Evolutionary conservation across 2,329 filamentous ascomycete genomes (phyloP).

Genomic region (Aspergillus melleus): DNA sequence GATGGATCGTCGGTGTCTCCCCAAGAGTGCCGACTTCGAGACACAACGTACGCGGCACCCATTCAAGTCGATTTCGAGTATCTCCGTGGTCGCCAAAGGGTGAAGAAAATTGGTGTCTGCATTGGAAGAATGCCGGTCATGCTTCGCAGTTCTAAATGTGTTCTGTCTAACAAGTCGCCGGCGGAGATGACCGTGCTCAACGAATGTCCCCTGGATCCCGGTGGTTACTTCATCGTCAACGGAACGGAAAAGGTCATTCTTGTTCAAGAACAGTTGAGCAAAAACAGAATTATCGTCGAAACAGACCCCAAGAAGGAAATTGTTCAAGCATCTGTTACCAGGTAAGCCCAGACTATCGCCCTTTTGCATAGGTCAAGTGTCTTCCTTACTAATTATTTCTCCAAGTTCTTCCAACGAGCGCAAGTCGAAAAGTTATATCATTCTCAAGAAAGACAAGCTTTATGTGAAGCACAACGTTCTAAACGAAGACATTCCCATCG

Average conservation of each 20-base stretch:
- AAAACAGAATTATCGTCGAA: conserved; percentile 98
- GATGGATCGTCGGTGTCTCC: conserved; percentile 67
- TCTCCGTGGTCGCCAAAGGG: conserved; percentile 75
- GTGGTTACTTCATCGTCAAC: conserved; percentile 96
- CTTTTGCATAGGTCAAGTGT: neutral
- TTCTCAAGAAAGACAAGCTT: conserved; percentile 89
- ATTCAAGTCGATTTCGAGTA: conserved; percentile 93
- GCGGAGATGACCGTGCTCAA: conserved; percentile 87
- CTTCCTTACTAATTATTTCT: conserved; percentile 14
- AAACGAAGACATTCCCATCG: conserved; percentile 90
- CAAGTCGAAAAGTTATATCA: conserved; percentile 96
- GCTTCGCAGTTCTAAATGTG: conserved; percentile 93
- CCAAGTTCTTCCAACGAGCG: conserved; percentile 90
- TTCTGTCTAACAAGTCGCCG: conserved; percentile 79
- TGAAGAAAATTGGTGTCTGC: conserved; percentile 69
- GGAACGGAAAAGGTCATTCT: conserved; percentile 98
- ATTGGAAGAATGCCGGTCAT: conserved; percentile 95
- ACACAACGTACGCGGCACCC: conserved; percentile 96
- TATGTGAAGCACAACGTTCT: conserved; percentile 90
- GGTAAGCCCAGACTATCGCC: conserved; percentile 33
- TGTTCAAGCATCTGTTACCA: conserved; percentile 91
- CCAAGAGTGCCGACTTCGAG: conserved; percentile 92
- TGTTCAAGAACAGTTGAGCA: conserved; percentile 97
- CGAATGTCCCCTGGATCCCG: conserved; percentile 93
- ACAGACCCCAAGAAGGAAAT: conserved; percentile 87